Evolutionary conservation across 805 yeast species (phyloP), one percentile per base, ranked within the genome.

Genomic region (Ogataea methylovora): DNA sequence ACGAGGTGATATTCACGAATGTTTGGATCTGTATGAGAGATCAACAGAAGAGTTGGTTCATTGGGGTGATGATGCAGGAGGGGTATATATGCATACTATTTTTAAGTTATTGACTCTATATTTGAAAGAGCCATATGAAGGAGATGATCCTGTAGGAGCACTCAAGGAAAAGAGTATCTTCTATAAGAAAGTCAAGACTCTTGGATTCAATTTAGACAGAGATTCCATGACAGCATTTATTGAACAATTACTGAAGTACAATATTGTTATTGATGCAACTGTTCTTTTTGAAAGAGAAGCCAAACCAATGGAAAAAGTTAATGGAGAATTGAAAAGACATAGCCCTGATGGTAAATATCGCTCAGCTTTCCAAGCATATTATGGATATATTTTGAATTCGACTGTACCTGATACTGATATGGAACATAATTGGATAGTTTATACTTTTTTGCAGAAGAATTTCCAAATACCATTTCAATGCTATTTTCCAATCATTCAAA

Each of bases 361-460:
- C 1, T 54, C 56, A n/a, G 42, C 73, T 3, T 61, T 58, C 38
- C 49, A 59, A 5, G 58, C 71, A 0, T 52, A 79, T 38, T 64
- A 65, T 45, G 57, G 66, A 12, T 66, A 73, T 41, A 58, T 75
- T 8, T 41, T 67, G 18, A 41, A 60, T 0, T 33, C 57, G n/a
- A n/a, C n/a, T n/a, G n/a, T n/a, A n/a, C n/a, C n/a, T 8, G 57
- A 65, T 17, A 37, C 52, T 5, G 54, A 62, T 23, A 52, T 63
- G 16, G 69, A 67, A 37, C 70, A 76, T 0, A 79, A 81, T 42
- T 69, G 75, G 80, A 66, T 65, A 6, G 55, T 81, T 5, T 81
- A 76, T 43, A 74, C 73, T 4, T 72, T 69, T 35, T 46, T 82
- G 29, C 71, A 72, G 45, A 61, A 67, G 42, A 67, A 71, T 34